A percentile compares a stretch with the other conserved stretches of the same genome.
Evolutionary conservation across 164 flowering plant species (phyloP).

Genomic region (Vitis rupestris): DNA sequence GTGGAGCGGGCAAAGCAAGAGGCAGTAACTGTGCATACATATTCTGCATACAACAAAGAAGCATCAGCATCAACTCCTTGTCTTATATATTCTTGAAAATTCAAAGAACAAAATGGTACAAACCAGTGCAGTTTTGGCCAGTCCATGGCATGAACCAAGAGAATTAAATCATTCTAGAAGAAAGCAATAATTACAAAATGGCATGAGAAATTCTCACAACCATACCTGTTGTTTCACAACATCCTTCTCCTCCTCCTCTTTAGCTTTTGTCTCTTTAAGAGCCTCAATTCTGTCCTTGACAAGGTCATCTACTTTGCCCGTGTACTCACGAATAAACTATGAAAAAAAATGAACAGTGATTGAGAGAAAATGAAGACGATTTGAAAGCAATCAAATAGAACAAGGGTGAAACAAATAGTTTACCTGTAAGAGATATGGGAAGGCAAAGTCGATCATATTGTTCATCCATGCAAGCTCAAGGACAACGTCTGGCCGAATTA

Average conservation of each 20-base stretch:
- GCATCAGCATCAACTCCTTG: no score
- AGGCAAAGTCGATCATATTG: constrained; percentile 93
- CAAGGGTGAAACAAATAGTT: background rate
- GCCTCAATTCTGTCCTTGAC: constrained; percentile 69
- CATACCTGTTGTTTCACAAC: constrained; percentile 70
- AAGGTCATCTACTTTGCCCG: constrained; percentile 73
- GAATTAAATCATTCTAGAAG: background rate
- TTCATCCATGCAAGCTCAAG: constrained; percentile 98
- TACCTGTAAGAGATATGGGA: constrained; percentile 96
- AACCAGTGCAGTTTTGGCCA: no score
- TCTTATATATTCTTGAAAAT: no score
- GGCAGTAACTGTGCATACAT: constrained; percentile 86
- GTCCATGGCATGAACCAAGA: background rate
- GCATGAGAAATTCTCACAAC: background rate
- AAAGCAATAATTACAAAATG: background rate
- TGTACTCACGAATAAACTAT: constrained; percentile 67
- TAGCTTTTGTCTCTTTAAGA: constrained; percentile 53
- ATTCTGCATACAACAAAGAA: constrained; percentile 49
- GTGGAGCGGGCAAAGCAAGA: constrained; percentile 82
- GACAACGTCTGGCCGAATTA: constrained; percentile 90
- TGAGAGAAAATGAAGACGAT: background rate
- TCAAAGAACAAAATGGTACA: no score
- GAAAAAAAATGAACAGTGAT: background rate
- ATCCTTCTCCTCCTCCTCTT: constrained; percentile 75
- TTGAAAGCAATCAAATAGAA: no score